Evolutionary conservation across 257 asterid species (phyloP), one percentile per base, ranked within the genome.

Genomic region (Ajuga chamaepitys): DNA sequence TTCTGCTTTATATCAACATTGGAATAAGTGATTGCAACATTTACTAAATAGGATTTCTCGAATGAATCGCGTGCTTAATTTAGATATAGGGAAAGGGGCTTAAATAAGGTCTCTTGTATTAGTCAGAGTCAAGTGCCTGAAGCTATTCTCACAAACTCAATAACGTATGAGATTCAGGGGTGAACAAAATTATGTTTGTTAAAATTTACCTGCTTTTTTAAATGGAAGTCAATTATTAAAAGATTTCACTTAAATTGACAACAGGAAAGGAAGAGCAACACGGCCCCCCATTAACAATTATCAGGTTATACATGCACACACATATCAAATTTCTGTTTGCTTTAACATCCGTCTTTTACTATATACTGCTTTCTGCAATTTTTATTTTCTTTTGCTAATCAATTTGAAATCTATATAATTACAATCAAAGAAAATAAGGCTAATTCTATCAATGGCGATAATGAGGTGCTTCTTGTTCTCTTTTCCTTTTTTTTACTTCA

Each of bases 321-420:
- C 7, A 30, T n/a, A n/a, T 53, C 48, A 32, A 50, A 52, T 21
- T 13, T 61, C 47, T 54, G n/a, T 44, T 61, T 58, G 24, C 32
- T 52, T 46, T 45, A 53, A 57, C 41, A 17, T 52, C 18, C 44
- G 30, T 65, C 64, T 40, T 64, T 35, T 37, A 47, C 28, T 50
- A 9, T 40, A 16, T 13, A 55, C 17, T 28, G 37, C 56, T n/a
- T 32, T 42, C 18, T 9, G 72, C 35, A 57, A 42, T 28, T 22
- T 9, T 56, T 21, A 24, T 67, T 47, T 17, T 9, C 48, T 28
- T 61, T 48, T 60, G 61, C 59, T 42, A 58, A 32, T 65, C 45
- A 61, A 68, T 59, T 26, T 34, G 20, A 58, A 63, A 62, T 51
- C 53, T 66, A 61, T 34, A 18, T 41, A 58, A 48, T 32, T 52